phyloP scores from a whole-genome alignment of 78 protist species.

The Cavenderia fasciculata region DNA sequence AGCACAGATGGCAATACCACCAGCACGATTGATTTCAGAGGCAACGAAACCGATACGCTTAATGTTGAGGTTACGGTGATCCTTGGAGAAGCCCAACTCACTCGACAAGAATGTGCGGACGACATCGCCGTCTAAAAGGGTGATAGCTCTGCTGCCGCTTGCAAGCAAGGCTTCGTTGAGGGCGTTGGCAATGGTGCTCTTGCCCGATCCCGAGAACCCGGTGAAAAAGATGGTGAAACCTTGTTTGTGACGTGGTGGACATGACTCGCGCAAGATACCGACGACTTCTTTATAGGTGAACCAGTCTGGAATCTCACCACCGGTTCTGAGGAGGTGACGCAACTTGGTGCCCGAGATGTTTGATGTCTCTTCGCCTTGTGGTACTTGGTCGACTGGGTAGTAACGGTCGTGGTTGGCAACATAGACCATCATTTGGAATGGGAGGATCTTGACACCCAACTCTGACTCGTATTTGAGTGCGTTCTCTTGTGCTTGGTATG shows the following conservation, averaged over 20 bases:
- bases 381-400: conserved; percentile 84
- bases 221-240: conserved; percentile 81
- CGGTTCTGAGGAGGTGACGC: conserved; percentile 79
- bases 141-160: conserved; percentile 40
- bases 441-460: conserved; percentile 87
- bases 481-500: conserved; percentile 92
- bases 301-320: conserved; percentile 97
- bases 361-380: conserved; percentile 88
- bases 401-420: conserved; percentile 68
- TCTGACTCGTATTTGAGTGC: conserved; percentile 79
- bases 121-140: conserved; percentile 67
- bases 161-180: conserved; percentile 50
- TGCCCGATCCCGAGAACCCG: conserved; percentile 80
- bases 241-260: conserved; percentile 67
- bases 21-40: conserved; percentile 46
- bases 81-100: conserved; percentile 70
- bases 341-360: conserved; percentile 86
- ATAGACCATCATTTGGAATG: conserved; percentile 92
- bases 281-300: conserved; percentile 95
- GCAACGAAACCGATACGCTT: conserved; percentile 80
- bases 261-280: conserved; percentile 84
- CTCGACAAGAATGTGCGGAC: conserved; percentile 68
- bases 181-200: conserved; percentile 78
- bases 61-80: conserved; percentile 71
- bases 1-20: conserved; percentile 82